These are phyloP conservation scores for Chrysosporium queenslandicum DNA, from an alignment of 2,329 filamentous ascomycete genomes.

Conservation along the genomic window DNA sequence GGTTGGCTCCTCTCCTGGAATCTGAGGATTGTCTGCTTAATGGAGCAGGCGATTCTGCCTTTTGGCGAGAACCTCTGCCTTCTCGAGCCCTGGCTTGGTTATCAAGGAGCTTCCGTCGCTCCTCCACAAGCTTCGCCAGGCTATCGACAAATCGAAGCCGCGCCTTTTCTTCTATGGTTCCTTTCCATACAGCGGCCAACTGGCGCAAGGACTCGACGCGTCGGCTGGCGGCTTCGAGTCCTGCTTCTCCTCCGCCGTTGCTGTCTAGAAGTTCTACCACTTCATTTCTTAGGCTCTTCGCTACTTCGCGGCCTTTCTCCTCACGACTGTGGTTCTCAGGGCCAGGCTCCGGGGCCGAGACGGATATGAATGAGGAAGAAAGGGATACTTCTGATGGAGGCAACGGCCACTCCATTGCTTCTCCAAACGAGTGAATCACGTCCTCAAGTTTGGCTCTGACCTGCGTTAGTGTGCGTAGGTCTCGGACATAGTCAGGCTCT, in stretches of 20 bases:
- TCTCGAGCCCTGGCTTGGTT: conserved; percentile 33
- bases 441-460: conserved; percentile 77
- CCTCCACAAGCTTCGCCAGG: conserved; percentile 72
- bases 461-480: conserved; percentile 70
- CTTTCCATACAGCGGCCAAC: conserved; percentile 76
- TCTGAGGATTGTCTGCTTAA: conserved; percentile 21
- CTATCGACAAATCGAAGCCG: conserved; percentile 70
- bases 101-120: conserved; percentile 45
- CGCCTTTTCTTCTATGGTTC: conserved; percentile 89
- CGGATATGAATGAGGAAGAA: conserved; percentile 75
- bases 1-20: conserved; percentile 18
- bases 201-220: conserved; percentile 68
- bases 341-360: conserved; percentile 71
- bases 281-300: conserved; percentile 58
- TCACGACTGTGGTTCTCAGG: conserved; percentile 60
- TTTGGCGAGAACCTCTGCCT: conserved; percentile 22
- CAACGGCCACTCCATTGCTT: conserved; percentile 90
- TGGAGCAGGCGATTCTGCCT: conserved; percentile 19
- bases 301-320: conserved; percentile 76
- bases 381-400: conserved; percentile 79
- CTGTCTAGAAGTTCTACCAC: conserved; percentile 56
- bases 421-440: conserved; percentile 83
- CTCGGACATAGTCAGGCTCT: conserved; percentile 61
- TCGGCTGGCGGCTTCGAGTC: conserved; percentile 56
- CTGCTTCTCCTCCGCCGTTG: conserved; percentile 50